Conservation (phyloP, 2,329 filamentous ascomycete species). For the Dryadomyces quercivorus region DNA sequence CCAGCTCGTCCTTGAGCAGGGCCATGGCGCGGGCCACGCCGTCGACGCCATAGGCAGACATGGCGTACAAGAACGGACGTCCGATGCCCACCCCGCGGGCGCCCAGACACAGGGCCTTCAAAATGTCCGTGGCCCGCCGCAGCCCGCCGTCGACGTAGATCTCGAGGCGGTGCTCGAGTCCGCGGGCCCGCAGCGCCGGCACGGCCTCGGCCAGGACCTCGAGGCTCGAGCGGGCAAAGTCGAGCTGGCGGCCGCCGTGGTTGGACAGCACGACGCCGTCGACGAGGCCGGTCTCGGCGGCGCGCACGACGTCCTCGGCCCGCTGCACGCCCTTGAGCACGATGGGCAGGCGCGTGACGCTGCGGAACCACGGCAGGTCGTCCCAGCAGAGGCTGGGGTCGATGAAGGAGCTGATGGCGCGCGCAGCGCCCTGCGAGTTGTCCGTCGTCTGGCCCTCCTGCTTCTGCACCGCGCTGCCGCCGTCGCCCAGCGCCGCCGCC, state of each 20-base stretch:
- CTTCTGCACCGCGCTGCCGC: constrained; percentile 69
- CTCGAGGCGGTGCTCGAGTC: constrained; percentile 66
- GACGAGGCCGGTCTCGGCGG: constrained; percentile 61
- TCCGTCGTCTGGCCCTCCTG: constrained; percentile 68
- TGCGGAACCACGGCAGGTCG: constrained; percentile 85
- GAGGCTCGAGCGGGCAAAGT: constrained; percentile 78
- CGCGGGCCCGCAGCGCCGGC: constrained; percentile 65
- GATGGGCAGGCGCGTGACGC: constrained; percentile 88
- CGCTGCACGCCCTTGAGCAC: constrained; percentile 94
- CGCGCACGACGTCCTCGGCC: constrained; percentile 84
- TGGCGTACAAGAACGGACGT: constrained; percentile 88
- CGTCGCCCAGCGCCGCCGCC: constrained; percentile 51
- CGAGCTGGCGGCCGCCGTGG: constrained; percentile 88
- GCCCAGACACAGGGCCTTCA: constrained; percentile 89
- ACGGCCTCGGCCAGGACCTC: constrained; percentile 91
- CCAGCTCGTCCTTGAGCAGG: constrained; percentile 88
- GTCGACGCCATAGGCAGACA: constrained; percentile 78
- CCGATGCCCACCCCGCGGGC: constrained; percentile 90
- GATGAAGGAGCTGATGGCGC: constrained; percentile 94
- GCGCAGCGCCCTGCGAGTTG: constrained; percentile 79
- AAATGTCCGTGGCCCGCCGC: constrained; percentile 80
- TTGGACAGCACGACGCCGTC: constrained; percentile 91
- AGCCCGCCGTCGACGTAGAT: constrained; percentile 87
- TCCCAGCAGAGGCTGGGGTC: constrained; percentile 89
- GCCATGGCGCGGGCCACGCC: constrained; percentile 91